Evolutionary conservation across 352 stramenopile species (phyloP), one percentile per base, ranked within the genome.

Genomic region (Phytophthora pseudosyringae): DNA sequence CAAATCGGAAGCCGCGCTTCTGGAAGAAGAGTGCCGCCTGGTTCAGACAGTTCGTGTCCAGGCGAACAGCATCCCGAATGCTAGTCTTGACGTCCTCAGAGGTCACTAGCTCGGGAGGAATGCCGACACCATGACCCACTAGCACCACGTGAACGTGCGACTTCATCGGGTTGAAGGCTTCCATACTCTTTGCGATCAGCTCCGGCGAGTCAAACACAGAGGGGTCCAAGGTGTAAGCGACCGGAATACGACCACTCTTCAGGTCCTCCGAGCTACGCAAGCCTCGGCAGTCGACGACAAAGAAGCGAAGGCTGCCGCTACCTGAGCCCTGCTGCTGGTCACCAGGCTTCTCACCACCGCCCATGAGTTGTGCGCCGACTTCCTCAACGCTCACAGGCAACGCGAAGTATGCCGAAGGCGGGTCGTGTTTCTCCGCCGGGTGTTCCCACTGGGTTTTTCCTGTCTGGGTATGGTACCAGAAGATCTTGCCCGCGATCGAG

Each of bases 361-460:
- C 83, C 80, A 91, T 89, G 15, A 91, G 63, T 59, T 93, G 80
- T 0, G 59, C 38, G 8, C 73, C 86, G 0, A 94, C 84, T 74
- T 94, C 86, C 13, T 87, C 72, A 11, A 90, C 78, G 33, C 78
- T 85, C 12, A 92, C 73, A 35, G 83, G 78, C 21, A 94, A 57
- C 8, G 83, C 84, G 60, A 94, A 90, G 10, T 86, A 73, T 8
- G 76, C 71, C 5, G 83, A 83, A 13, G 83, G 74, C 4, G 80
- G 71, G 13, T 90, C 81, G 29, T 81, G 73, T 16, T 80, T 78
- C 53, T 90, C 82, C 0, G 75, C 76, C 15, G 86, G 86, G 43
- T 94, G 86, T 45, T 94, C 86, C 83, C 83, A 94, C 61, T 94
- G 86, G 0, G 84, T 91, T 31, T 88, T 88, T 1, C 84, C 84